A percentile compares a stretch with the other conserved stretches of the same genome.
phyloP scores from a whole-genome alignment of 1,139 yeast genomes.

The Scheffersomyces quercinus region DNA sequence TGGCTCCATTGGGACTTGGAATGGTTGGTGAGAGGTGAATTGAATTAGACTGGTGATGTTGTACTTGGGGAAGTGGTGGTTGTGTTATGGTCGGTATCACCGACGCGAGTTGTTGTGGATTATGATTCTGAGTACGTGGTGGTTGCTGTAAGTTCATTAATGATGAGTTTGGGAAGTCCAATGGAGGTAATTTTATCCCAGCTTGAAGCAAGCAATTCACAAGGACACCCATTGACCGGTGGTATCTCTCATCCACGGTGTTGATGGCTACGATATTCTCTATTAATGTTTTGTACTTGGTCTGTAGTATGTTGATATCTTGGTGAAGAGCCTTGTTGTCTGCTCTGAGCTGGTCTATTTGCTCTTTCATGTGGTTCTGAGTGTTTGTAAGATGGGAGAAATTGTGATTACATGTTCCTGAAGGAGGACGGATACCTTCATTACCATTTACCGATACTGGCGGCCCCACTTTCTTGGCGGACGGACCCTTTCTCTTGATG shows the following conservation, averaged over 20 bases:
- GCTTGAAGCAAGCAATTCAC: conserved; percentile 51
- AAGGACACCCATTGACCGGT: conserved; percentile 51
- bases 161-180: conserved; percentile 52
- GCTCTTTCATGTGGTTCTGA: conserved; percentile 37
- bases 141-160: conserved; percentile 24
- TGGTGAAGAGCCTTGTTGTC: conserved; percentile 43
- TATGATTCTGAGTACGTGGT: conserved; percentile 6
- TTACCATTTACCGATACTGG: conserved; percentile 4
- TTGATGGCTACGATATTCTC: conserved; percentile 60
- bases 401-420: conserved; percentile 7
- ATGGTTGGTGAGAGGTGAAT: conserved; percentile 1
- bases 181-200: conserved; percentile 68
- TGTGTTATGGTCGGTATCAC: conserved; percentile 2
- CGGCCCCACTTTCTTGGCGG: conserved; percentile 36
- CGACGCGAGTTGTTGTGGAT: conserved; percentile 9
- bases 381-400: conserved; percentile 7
- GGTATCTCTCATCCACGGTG: conserved; percentile 56
- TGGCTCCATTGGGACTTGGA: background rate
- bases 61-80: conserved; percentile 6
- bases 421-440: conserved; percentile 13
- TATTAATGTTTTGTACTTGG: conserved; percentile 64
- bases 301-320: conserved; percentile 48
- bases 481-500: conserved; percentile 79
- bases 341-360: conserved; percentile 38
- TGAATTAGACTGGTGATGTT: conserved; percentile 8